Evolutionary conservation across 1,284 basidiomycete species (phyloP).

Genomic region (Tranzscheliella williamsii): DNA sequence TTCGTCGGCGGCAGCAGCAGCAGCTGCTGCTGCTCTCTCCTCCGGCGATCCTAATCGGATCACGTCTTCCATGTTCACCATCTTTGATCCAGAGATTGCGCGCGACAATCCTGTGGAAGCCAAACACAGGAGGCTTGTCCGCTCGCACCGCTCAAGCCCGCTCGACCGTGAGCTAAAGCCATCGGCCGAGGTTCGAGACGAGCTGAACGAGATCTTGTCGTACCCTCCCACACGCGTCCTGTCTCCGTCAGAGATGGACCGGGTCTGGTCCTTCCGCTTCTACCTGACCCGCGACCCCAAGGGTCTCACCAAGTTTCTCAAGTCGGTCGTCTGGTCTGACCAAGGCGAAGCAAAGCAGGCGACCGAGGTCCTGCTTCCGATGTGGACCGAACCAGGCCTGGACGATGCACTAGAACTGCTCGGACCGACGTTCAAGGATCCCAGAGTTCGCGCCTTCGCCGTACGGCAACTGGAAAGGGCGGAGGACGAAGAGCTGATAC

Average conservation of each 20-base stretch:
- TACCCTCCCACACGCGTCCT: conserved; percentile 88
- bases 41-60: conserved; percentile 56
- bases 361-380: conserved; percentile 88
- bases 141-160: conserved; percentile 90
- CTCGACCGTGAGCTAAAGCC: conserved; percentile 95
- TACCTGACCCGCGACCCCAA: conserved; percentile 85
- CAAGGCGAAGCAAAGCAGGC: conserved; percentile 95
- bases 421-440: conserved; percentile 83
- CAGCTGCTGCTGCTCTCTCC: conserved; percentile 60
- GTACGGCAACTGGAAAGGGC: conserved; percentile 86
- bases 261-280: conserved; percentile 98
- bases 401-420: conserved; percentile 94
- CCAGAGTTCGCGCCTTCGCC: conserved; percentile 87
- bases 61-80: conserved; percentile 72
- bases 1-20: conserved; percentile 25
- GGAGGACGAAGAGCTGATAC: conserved; percentile 91
- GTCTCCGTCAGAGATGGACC: conserved; percentile 87
- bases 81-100: conserved; percentile 85
- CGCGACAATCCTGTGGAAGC: conserved; percentile 95
- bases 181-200: conserved; percentile 87
- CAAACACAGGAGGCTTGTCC: conserved; percentile 89
- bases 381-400: conserved; percentile 95
- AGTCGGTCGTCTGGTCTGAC: conserved; percentile 96
- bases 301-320: conserved; percentile 94
- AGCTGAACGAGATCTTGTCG: conserved; percentile 83